Percentiles rank a stretch among this genome's conserved stretches.
These are phyloP conservation scores for Carallia brachiata DNA, from an alignment of 345 rosid species.

Conservation along the genomic window DNA sequence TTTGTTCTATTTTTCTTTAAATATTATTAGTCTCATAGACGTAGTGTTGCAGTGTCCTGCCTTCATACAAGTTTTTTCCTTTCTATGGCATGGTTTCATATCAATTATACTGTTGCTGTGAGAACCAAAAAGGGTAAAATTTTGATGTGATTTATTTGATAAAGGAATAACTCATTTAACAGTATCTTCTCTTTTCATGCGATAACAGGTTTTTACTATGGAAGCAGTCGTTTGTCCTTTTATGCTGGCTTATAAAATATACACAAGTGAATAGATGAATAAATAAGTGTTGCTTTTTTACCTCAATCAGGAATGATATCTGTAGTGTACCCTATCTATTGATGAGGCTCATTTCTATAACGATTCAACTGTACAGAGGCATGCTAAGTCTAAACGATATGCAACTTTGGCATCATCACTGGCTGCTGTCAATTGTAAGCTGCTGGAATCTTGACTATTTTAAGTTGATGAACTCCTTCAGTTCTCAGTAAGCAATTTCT, in stretches of 20 bases:
- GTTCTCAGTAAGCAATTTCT: background rate
- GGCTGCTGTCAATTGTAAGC: slow-evolving; percentile 46
- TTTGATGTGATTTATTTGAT: background rate
- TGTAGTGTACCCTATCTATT: background rate
- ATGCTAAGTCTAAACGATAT: slow-evolving; percentile 45
- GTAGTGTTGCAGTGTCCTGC: background rate
- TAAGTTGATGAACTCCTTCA: background rate
- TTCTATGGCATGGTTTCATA: background rate
- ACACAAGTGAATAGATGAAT: background rate
- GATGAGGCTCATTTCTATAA: slow-evolving; percentile 15
- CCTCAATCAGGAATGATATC: background rate
- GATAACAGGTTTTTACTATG: background rate
- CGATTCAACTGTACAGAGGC: slow-evolving; percentile 38
- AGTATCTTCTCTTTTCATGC: background rate
- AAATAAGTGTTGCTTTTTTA: background rate
- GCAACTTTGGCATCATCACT: slow-evolving; percentile 44
- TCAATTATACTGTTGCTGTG: background rate
- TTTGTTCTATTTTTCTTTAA: background rate
- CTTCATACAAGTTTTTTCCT: no score
- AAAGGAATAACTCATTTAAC: background rate
- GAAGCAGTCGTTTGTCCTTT: no score
- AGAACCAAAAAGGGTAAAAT: background rate
- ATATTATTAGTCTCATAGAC: background rate
- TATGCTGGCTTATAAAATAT: background rate
- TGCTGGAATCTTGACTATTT: slow-evolving; percentile 9